Percentiles rank a stretch among this genome's conserved stretches.
Evolutionary conservation across 306 rosid species (phyloP).

Genomic region (Cucumis hystrix): DNA sequence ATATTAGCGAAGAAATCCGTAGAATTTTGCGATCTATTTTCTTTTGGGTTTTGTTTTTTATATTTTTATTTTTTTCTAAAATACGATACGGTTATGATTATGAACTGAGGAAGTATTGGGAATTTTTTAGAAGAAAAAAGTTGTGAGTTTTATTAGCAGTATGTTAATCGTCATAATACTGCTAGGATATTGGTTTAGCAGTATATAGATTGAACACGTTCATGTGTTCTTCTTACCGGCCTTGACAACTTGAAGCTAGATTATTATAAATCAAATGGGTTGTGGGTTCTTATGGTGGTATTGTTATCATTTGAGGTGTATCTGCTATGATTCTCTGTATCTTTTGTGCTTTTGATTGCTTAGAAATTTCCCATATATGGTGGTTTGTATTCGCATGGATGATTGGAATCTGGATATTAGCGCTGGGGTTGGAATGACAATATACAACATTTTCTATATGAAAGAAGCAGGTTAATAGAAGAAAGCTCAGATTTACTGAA

Average conservation of each 20-base stretch:
- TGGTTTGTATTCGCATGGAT: neutral
- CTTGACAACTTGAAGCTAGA: neutral
- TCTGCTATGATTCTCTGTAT: neutral
- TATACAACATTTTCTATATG: neutral
- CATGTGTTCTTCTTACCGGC: neutral
- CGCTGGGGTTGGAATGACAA: neutral
- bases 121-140: neutral
- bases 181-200: neutral
- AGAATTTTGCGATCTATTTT: constrained; percentile 2
- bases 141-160: neutral
- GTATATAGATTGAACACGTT: neutral
- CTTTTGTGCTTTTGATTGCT: constrained; percentile 2
- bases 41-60: neutral
- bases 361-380: neutral
- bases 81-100: neutral
- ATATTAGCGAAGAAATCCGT: neutral
- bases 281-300: neutral
- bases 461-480: constrained; percentile 1
- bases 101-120: neutral
- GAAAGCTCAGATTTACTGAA: neutral
- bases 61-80: neutral
- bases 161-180: neutral
- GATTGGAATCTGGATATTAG: neutral
- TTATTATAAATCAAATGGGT: neutral
- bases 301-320: neutral